Evolutionary conservation across 208 protist species (phyloP), one percentile per base, ranked within the genome.

Genomic region (Novymonas esmeraldas): DNA sequence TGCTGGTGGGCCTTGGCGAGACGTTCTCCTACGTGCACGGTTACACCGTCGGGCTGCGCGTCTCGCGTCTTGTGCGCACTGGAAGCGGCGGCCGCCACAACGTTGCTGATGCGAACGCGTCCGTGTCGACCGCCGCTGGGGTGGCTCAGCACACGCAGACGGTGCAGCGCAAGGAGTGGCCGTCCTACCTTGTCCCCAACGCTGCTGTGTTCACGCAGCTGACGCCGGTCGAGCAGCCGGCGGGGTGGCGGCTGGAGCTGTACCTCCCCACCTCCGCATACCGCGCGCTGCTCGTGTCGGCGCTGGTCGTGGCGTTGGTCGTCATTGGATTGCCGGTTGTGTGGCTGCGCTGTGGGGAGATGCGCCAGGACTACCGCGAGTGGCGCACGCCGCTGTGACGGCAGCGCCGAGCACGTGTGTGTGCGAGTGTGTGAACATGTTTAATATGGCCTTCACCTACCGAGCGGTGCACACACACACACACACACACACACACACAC

Each of bases 11-110:
- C 1, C 67, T 95, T 0, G 86, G 78, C 31, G 64, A 76, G 22
- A 92, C 89, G 13, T 90, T 90, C 70, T 90, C 79, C 20, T 93
- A 91, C 63, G 70, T 92, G 4, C 76, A 90, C 20, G 77, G 64
- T 44, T 95, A 89, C 76, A 77, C 79, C 10, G 66, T 84, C 11
- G 87, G 80, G 1, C 67, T 83, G 29, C 29, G 58, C 13, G 39
- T 50, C n/a, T 2, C 54, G 14, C 58, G 6, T 6, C 42, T n/a
- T n/a, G n/a, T n/a, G n/a, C n/a, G n/a, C n/a, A n/a, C n/a, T n/a
- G n/a, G 28, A 9, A n/a, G 14, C 13, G 18, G 42, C 18, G 16
- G 2, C 24, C 22, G 1, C 16, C 7, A 1, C 28, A 34, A 14
- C 39, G 6, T 6, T 18, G n/a, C 7, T 28, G 44, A 42, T 28